phyloP scores from a whole-genome alignment of 2,329 filamentous ascomycete species.

The Pseudopyrenochaeta lycopersici region DNA sequence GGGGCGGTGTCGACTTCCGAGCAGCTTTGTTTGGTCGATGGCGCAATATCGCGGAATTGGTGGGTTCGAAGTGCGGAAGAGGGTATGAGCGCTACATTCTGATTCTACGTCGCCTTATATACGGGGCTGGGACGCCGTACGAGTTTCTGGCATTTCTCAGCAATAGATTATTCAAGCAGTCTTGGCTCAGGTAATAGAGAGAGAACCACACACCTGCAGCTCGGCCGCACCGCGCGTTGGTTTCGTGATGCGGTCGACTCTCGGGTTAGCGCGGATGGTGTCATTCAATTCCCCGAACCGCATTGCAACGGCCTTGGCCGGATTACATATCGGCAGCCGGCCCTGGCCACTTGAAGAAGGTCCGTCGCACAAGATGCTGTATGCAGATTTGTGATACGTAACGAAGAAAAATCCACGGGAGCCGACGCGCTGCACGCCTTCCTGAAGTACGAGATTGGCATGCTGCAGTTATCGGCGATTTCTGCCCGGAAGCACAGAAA shows the following conservation, averaged over 20 bases:
- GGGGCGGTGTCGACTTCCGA: slow-evolving; percentile 16
- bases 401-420: background rate
- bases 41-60: slow-evolving; percentile 28
- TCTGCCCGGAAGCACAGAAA: background rate
- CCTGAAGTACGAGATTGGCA: no score
- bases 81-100: slow-evolving; percentile 1
- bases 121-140: slow-evolving; percentile 8
- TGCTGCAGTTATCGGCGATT: no score
- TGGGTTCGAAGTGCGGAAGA: slow-evolving; percentile 1
- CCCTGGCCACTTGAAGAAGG: slow-evolving; percentile 11
- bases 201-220: slow-evolving; percentile 12
- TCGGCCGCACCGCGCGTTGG: slow-evolving; percentile 24
- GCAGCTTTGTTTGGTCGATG: slow-evolving; percentile 32
- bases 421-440: no score
- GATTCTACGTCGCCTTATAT: slow-evolving; percentile 16
- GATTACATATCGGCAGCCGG: slow-evolving; percentile 26
- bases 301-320: slow-evolving; percentile 41
- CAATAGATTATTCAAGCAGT: slow-evolving; percentile 29
- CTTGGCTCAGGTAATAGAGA: slow-evolving; percentile 3
- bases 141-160: slow-evolving; percentile 31
- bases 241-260: slow-evolving; percentile 19
- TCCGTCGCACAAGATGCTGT: slow-evolving; percentile 11
- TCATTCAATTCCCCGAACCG: slow-evolving; percentile 40
- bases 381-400: slow-evolving; percentile 15
- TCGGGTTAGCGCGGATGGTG: slow-evolving; percentile 41